Evolutionary conservation across 2,329 filamentous ascomycete species (phyloP).

Genomic region (Penicillium sp.): DNA sequence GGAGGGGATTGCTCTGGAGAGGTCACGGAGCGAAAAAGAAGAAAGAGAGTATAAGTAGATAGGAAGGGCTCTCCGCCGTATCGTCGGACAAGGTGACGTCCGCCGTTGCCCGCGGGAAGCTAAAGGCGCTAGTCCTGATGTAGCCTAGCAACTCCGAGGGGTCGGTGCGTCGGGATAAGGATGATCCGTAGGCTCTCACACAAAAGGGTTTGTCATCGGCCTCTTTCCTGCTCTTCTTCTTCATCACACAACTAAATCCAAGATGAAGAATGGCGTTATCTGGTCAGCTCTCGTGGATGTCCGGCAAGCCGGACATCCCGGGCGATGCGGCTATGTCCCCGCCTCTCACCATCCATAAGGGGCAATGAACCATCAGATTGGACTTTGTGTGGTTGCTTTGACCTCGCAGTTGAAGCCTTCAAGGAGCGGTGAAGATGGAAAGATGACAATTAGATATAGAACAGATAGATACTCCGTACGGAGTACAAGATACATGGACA

Average conservation of each 20-base stretch:
- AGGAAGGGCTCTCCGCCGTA: constrained; percentile 26
- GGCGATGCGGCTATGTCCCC: constrained; percentile 46
- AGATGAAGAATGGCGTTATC: constrained; percentile 45
- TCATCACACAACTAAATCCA: constrained; percentile 50
- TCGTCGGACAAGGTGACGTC: constrained; percentile 25
- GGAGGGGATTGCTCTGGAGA: constrained; percentile 29
- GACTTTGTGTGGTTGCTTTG: constrained; percentile 20
- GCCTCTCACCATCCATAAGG: constrained; percentile 42
- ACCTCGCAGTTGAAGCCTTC: background rate
- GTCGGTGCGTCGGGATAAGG: constrained; percentile 2
- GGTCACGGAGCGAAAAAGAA: constrained; percentile 15
- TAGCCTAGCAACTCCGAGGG: constrained; percentile 26
- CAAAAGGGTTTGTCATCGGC: constrained; percentile 4
- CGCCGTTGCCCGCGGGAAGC: constrained; percentile 46
- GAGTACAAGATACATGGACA: background rate
- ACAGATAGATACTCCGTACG: background rate
- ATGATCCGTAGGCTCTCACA: constrained; percentile 19
- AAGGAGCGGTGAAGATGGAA: background rate
- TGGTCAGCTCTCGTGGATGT: constrained; percentile 44
- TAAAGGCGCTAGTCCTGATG: constrained; percentile 28
- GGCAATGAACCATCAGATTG: constrained; percentile 42
- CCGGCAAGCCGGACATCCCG: constrained; percentile 35
- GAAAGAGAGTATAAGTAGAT: constrained; percentile 18
- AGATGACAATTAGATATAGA: background rate
- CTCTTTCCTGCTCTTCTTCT: constrained; percentile 23